Percentiles rank a stretch among this genome's conserved stretches.
Evolutionary conservation across 208 protist species (phyloP).

Genomic region (Trypanosoma platydactyli): DNA sequence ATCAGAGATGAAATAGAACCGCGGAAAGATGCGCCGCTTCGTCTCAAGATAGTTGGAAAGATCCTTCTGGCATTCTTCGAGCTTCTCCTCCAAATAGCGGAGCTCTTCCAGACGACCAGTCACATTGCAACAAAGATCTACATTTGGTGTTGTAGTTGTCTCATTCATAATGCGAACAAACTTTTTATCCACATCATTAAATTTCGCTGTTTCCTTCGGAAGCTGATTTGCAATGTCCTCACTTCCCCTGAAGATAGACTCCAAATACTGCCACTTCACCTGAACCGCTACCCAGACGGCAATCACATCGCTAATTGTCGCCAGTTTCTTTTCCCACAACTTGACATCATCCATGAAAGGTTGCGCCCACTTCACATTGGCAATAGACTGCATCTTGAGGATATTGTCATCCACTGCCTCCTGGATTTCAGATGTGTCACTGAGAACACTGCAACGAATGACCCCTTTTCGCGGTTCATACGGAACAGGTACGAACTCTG

Average conservation of each 20-base stretch:
- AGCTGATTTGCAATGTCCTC: constrained; percentile 99
- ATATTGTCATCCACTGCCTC: constrained; percentile 98
- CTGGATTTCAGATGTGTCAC: constrained; percentile 95
- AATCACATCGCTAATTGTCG: constrained; percentile 96
- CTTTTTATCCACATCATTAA: constrained; percentile 96
- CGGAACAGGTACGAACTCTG: constrained; percentile 83
- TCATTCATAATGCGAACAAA: constrained; percentile 98
- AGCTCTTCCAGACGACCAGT: constrained; percentile 93
- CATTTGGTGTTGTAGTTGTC: constrained; percentile 90
- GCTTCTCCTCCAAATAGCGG: constrained; percentile 87
- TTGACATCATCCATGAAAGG: constrained; percentile 96
- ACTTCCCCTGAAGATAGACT: constrained; percentile 98
- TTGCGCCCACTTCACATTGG: constrained; percentile 95
- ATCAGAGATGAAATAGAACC: constrained; percentile 99
- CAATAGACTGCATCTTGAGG: constrained; percentile 97
- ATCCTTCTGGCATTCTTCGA: constrained; percentile 98
- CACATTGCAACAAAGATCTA: constrained; percentile 93
- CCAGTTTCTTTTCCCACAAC: constrained; percentile 96
- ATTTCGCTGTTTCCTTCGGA: constrained; percentile 97
- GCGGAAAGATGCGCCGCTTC: constrained; percentile 97
- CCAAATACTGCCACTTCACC: constrained; percentile 99
- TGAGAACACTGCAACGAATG: constrained; percentile 92
- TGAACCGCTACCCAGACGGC: constrained; percentile 98
- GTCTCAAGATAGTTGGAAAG: constrained; percentile 98
- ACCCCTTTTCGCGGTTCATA: constrained; percentile 92